Evolutionary conservation across 2,329 filamentous ascomycete species (phyloP).

Genomic region (Coniochaeta sp.): DNA sequence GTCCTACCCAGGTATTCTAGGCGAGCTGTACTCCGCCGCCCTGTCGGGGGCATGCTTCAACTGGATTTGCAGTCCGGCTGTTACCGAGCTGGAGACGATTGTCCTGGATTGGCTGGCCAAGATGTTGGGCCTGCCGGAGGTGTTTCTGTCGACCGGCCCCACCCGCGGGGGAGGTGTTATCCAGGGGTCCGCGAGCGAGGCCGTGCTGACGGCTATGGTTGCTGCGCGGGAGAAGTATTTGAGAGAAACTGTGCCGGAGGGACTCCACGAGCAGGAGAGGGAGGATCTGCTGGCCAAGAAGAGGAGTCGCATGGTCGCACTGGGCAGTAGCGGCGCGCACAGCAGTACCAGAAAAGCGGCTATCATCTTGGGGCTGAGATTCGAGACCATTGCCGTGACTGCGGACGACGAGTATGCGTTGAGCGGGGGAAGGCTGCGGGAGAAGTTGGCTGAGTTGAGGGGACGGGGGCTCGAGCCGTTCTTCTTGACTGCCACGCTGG

Average conservation of each 20-base stretch:
- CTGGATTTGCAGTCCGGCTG: slow-evolving; percentile 88
- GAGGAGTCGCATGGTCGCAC: slow-evolving; percentile 65
- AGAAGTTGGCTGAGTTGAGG: slow-evolving; percentile 56
- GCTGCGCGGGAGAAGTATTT: slow-evolving; percentile 79
- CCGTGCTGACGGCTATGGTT: slow-evolving; percentile 77
- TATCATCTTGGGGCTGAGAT: slow-evolving; percentile 78
- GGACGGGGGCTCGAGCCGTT: slow-evolving; percentile 72
- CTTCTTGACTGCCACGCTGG: slow-evolving; percentile 75
- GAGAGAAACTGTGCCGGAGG: slow-evolving; percentile 41
- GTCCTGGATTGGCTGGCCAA: slow-evolving; percentile 87
- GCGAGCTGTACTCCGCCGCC: slow-evolving; percentile 84
- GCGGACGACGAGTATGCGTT: slow-evolving; percentile 61
- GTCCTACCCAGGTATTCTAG: slow-evolving; percentile 78
- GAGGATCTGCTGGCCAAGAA: slow-evolving; percentile 64
- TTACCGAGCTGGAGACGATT: slow-evolving; percentile 89
- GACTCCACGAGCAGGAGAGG: slow-evolving; percentile 45
- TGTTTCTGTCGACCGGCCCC: slow-evolving; percentile 65
- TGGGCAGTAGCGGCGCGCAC: slow-evolving; percentile 75
- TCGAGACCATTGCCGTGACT: slow-evolving; percentile 57
- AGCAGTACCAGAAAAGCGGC: slow-evolving; percentile 83
- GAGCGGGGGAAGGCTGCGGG: slow-evolving; percentile 54
- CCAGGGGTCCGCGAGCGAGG: slow-evolving; percentile 84
- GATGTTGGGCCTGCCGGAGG: slow-evolving; percentile 63
- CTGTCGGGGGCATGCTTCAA: slow-evolving; percentile 93
- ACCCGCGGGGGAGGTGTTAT: slow-evolving; percentile 81